These are phyloP conservation scores for Aegilops longissima DNA, from an alignment of 176 grass and related monocot species.

Conservation along the genomic window DNA sequence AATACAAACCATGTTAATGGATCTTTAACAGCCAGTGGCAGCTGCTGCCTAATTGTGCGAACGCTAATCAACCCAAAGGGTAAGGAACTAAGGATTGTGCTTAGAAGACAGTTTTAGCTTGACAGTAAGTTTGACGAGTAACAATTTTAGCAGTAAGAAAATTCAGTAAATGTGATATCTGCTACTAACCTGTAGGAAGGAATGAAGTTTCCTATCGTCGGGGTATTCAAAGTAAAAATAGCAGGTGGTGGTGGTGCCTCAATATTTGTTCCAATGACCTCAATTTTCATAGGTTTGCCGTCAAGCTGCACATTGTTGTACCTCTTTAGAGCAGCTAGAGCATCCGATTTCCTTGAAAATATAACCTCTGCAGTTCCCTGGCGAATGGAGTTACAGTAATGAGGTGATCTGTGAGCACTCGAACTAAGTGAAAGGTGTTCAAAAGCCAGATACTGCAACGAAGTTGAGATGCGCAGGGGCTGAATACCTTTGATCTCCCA, in stretches of 20 bases:
- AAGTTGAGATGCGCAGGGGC: neutral
- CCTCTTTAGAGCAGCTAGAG: constrained; percentile 66
- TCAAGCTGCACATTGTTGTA: constrained; percentile 72
- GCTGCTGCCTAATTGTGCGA: neutral
- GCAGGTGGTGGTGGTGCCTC: constrained; percentile 13
- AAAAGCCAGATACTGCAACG: neutral
- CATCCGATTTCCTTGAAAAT: constrained; percentile 56
- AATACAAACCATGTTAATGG: neutral
- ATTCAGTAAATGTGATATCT: neutral
- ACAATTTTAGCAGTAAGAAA: neutral
- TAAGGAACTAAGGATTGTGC: constrained; percentile 1
- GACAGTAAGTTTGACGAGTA: neutral
- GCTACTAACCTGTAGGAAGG: constrained; percentile 41
- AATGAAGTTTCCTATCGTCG: constrained; percentile 33
- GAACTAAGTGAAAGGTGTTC: neutral
- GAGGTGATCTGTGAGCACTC: neutral
- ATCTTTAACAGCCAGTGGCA: neutral
- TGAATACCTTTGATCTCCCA: constrained; percentile 63
- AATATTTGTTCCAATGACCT: constrained; percentile 60
- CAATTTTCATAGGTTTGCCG: constrained; percentile 70
- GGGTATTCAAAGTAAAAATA: constrained; percentile 19
- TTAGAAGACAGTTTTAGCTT: neutral
- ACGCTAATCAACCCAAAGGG: constrained; percentile 5
- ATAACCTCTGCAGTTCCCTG: constrained; percentile 79
- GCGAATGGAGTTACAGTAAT: neutral